Conservation (phyloP, 2,329 filamentous ascomycete species). For the Kalmusia sp. region DNA sequence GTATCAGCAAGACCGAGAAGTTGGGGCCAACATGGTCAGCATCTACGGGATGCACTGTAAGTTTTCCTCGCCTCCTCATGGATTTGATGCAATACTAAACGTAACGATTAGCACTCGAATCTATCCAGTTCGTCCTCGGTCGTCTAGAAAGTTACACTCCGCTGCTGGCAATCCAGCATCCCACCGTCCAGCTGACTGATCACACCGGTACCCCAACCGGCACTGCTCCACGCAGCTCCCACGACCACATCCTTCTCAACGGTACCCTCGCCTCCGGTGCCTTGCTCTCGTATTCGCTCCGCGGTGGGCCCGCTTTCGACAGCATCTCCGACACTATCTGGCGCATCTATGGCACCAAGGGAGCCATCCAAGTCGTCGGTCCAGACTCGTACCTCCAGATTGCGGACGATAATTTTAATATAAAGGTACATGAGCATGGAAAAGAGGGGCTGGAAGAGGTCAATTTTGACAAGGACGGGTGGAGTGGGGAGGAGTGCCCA, state of each 20-base stretch:
- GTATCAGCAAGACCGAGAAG: constrained; percentile 57
- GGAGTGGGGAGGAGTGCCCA: constrained; percentile 51
- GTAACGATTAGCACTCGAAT: constrained; percentile 49
- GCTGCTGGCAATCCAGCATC: constrained; percentile 56
- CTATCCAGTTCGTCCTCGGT: constrained; percentile 55
- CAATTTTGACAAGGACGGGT: constrained; percentile 53
- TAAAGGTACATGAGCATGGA: constrained; percentile 60
- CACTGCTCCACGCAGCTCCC: constrained; percentile 50
- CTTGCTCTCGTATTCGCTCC: constrained; percentile 48
- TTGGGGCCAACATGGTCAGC: constrained; percentile 50
- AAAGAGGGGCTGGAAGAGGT: constrained; percentile 54
- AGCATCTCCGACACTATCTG: constrained; percentile 55
- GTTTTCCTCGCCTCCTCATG: background rate
- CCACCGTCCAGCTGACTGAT: constrained; percentile 33
- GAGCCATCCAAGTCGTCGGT: constrained; percentile 43
- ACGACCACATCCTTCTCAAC: constrained; percentile 53
- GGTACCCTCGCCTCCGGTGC: constrained; percentile 43
- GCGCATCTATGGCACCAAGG: constrained; percentile 58
- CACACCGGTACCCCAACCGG: constrained; percentile 38
- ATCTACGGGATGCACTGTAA: constrained; percentile 44
- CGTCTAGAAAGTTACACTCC: constrained; percentile 51
- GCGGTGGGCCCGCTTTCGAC: constrained; percentile 59
- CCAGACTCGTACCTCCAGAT: constrained; percentile 32
- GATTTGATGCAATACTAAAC: background rate
- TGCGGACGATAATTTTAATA: constrained; percentile 47